phyloP scores from a whole-genome alignment of 2,329 filamentous ascomycete species.

The Chrysoporthe austroafricana region DNA sequence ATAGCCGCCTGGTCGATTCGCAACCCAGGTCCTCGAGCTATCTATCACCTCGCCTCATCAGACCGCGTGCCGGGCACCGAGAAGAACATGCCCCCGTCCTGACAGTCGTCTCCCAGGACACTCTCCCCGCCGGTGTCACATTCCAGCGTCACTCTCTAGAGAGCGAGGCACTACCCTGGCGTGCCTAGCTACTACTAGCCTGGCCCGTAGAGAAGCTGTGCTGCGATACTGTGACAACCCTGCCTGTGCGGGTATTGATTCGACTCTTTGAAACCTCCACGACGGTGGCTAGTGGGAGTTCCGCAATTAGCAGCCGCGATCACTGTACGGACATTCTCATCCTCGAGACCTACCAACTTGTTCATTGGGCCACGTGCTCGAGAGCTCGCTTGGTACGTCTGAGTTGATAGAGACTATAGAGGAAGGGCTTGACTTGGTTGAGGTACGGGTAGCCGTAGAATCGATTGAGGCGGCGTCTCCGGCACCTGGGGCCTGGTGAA shows the following conservation, averaged over 20 bases:
- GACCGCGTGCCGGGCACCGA: no score
- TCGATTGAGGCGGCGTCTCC: slow-evolving; percentile 14
- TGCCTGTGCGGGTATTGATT: slow-evolving; percentile 22
- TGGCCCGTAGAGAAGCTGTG: background rate
- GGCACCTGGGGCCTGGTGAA: slow-evolving; percentile 13
- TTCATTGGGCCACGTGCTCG: background rate
- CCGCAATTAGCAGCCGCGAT: background rate
- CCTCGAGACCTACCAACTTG: background rate
- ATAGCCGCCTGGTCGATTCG: background rate
- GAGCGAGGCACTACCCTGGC: background rate
- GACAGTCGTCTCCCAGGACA: background rate
- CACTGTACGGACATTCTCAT: slow-evolving; percentile 1
- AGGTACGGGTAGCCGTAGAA: slow-evolving; percentile 19
- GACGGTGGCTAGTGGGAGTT: background rate
- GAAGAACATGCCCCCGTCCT: no score
- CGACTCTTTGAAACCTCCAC: slow-evolving; percentile 12
- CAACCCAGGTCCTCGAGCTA: background rate
- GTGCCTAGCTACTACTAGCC: background rate
- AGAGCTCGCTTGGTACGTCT: slow-evolving; percentile 6
- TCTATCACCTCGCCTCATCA: no score
- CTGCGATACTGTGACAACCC: slow-evolving; percentile 26
- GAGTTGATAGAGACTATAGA: slow-evolving; percentile 18
- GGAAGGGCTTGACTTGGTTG: slow-evolving; percentile 9
- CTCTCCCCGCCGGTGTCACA: background rate
- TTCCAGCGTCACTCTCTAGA: background rate